phyloP scores from a whole-genome alignment of 1,284 basidiomycete species.

The Austroboletus novae-zelandiae region DNA sequence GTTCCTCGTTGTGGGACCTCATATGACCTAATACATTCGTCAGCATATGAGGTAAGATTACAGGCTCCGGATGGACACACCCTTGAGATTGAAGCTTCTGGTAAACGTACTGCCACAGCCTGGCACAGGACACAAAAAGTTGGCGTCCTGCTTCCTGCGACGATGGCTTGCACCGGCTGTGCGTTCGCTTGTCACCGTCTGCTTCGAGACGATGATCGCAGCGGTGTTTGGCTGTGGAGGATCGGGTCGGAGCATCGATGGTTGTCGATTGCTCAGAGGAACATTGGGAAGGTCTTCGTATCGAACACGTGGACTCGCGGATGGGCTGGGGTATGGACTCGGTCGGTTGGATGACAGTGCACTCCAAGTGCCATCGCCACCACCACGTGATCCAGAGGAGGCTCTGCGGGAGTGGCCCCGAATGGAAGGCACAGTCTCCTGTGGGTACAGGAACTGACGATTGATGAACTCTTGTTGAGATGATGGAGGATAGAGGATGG shows the following conservation, averaged over 20 bases:
- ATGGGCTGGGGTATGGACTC: constrained; percentile 36
- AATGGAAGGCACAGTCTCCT: constrained; percentile 39
- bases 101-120: constrained; percentile 84
- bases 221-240: constrained; percentile 3
- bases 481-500: constrained; percentile 39
- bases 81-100: constrained; percentile 77
- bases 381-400: constrained; percentile 53
- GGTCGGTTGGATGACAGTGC: constrained; percentile 31
- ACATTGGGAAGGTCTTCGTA: constrained; percentile 35
- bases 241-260: constrained; percentile 30
- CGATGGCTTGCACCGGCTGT: constrained; percentile 72
- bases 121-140: constrained; percentile 70
- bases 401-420: constrained; percentile 56
- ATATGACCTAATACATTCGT: constrained; percentile 55
- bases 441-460: constrained; percentile 44
- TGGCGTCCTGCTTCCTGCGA: constrained; percentile 71
- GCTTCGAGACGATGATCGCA: constrained; percentile 23
- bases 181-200: constrained; percentile 57
- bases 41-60: constrained; percentile 14
- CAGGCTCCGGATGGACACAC: constrained; percentile 37
- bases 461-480: constrained; percentile 46
- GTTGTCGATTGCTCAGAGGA: constrained; percentile 22
- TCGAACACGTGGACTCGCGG: constrained; percentile 32
- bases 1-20: constrained; percentile 81
- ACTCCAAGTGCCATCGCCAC: constrained; percentile 32